A percentile compares a stretch with the other conserved stretches of the same genome.
Conservation (phyloP, 1,284 basidiomycete species). For the Amylostereum chailletii region DNA sequence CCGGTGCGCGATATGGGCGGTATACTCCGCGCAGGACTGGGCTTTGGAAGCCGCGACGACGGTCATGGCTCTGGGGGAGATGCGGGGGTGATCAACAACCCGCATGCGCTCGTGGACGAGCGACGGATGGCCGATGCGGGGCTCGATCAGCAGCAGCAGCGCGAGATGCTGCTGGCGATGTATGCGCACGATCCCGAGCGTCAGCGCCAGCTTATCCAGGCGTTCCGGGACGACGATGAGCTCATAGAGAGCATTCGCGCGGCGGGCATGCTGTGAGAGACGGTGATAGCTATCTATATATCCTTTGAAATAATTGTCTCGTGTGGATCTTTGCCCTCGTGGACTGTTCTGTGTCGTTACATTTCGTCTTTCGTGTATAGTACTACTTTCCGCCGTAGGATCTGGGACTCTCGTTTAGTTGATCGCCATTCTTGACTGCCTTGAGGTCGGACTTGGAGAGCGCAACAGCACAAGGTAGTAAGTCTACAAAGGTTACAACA, state of each 20-base stretch:
- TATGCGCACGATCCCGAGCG: conserved; percentile 37
- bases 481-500: too few relatives aligned
- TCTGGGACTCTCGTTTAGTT: too few relatives aligned
- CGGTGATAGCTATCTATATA: neutral
- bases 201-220: conserved; percentile 34
- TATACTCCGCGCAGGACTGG: conserved; percentile 36
- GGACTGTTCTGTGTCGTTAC: too few relatives aligned
- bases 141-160: conserved; percentile 12
- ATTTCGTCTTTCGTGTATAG: too few relatives aligned
- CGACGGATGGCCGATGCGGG: conserved; percentile 19
- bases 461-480: too few relatives aligned
- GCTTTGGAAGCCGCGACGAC: conserved; percentile 27
- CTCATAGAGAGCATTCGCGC: conserved; percentile 52
- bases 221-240: conserved; percentile 44
- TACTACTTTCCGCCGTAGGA: too few relatives aligned
- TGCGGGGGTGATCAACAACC: conserved; percentile 16
- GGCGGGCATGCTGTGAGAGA: conserved; percentile 50
- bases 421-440: too few relatives aligned
- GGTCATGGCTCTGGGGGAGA: conserved; percentile 19
- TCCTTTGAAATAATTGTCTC: too few relatives aligned
- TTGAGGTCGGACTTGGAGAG: too few relatives aligned
- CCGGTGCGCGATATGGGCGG: conserved; percentile 30
- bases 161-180: conserved; percentile 32
- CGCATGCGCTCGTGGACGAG: conserved; percentile 12
- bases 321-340: too few relatives aligned